Evolutionary conservation across 2,329 filamentous ascomycete species (phyloP).

Genomic region (Talaromyces sp.): DNA sequence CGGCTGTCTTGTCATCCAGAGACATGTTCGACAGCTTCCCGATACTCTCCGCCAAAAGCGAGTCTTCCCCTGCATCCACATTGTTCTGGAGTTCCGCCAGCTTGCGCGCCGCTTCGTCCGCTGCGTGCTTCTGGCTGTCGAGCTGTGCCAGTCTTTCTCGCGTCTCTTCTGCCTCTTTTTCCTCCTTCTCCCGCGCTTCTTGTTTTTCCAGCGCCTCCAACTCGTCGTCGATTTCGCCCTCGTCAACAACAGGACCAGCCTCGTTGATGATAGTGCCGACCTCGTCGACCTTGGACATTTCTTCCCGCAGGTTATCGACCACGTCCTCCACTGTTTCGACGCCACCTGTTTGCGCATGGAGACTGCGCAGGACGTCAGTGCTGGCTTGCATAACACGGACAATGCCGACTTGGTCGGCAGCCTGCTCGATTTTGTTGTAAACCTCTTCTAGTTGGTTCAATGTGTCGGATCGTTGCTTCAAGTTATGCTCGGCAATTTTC

Average conservation of each 20-base stretch:
- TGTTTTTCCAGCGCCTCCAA: slow-evolving; percentile 68
- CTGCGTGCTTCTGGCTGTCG: slow-evolving; percentile 37
- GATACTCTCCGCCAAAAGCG: slow-evolving; percentile 31
- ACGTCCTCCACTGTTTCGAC: slow-evolving; percentile 69
- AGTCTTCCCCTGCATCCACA: slow-evolving; percentile 11
- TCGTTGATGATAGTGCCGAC: slow-evolving; percentile 72
- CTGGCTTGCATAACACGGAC: slow-evolving; percentile 78
- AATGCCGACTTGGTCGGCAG: slow-evolving; percentile 76
- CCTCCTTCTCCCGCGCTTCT: slow-evolving; percentile 43
- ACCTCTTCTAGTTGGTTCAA: slow-evolving; percentile 79
- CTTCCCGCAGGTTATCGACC: slow-evolving; percentile 67
- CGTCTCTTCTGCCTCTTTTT: slow-evolving; percentile 47
- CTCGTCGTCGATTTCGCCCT: slow-evolving; percentile 81
- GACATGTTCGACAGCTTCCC: slow-evolving; percentile 37
- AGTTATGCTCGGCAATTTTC: slow-evolving; percentile 70
- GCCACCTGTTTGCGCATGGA: slow-evolving; percentile 75
- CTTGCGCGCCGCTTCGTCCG: slow-evolving; percentile 32
- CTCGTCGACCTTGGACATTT: slow-evolving; percentile 79
- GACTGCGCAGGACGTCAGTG: slow-evolving; percentile 61
- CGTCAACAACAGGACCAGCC: slow-evolving; percentile 58
- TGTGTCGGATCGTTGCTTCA: slow-evolving; percentile 66
- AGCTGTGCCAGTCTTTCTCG: slow-evolving; percentile 46
- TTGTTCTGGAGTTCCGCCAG: slow-evolving; percentile 18
- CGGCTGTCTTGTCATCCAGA: slow-evolving; percentile 14
- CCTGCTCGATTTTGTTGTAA: slow-evolving; percentile 76